Base-by-base conservation (phyloP, 108 stramenopile species). In the Mayamaea pseudoterrestris region DNA sequence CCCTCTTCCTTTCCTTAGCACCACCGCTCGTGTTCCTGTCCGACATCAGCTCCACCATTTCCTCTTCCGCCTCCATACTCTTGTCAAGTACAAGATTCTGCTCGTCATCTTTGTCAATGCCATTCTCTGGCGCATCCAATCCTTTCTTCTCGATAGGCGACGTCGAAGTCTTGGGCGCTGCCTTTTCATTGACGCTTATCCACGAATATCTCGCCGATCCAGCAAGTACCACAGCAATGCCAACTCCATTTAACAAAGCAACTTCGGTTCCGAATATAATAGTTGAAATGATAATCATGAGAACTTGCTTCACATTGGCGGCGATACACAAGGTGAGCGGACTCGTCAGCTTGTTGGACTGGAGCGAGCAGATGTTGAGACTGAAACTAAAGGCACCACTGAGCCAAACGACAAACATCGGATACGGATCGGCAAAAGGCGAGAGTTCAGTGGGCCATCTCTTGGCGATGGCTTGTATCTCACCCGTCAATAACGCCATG, bases 221-320 rank as follows among this genome's bases (percentile, higher is more conserved):
- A n/a, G 50, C 18, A 12, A 83, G 42, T 9, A 83, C 81, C 0
- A 83, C 70, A 6, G 76, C 41, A 42, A 89, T 78, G 0, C 86
- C 86, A 7, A 47, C 27, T 13, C 76, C 76, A 60, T 76, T 82
- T 52, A 77, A 37, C 0, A 57, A 43, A 12, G 67, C 49, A 32
- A 85, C 74, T 7, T 58, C 58, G 17, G 52, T 64, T 20, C 59
- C 9, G 53, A 78, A 82, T 21, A 78, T 36, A 18, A 80, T 61
- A 0, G 75, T 79, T 1, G 58, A 58, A 24, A 81, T 41, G 35
- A 48, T 58, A 47, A 78, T 80, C 76, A 82, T 79, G 8, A 81
- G 13, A 0, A 86, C 90, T 65, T 92, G 90, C 44, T 92, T 92
- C 35, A 88, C 83, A 62, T 92, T 92, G 26, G 90, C 83, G 8